Evolutionary conservation across 2,329 filamentous ascomycete species (phyloP).

Genomic region (Endothia cerciana): DNA sequence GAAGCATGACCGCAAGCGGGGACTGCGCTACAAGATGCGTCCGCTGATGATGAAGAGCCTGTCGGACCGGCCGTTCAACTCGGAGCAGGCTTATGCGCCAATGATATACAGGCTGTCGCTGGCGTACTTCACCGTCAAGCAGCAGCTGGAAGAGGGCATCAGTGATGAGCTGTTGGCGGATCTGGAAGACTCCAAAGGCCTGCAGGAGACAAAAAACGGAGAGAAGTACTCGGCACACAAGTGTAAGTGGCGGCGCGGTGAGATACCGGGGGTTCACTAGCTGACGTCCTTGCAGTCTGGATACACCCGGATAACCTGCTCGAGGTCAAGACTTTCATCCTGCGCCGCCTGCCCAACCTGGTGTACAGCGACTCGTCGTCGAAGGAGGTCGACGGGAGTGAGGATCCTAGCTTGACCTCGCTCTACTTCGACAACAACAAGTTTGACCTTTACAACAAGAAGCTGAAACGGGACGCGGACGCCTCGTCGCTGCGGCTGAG

Average conservation of each 20-base stretch:
- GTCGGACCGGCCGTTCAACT: slow-evolving; percentile 90
- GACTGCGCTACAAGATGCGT: slow-evolving; percentile 82
- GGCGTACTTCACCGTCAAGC: slow-evolving; percentile 93
- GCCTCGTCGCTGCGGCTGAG: slow-evolving; percentile 83
- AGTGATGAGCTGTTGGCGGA: slow-evolving; percentile 28
- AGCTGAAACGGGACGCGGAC: slow-evolving; percentile 75
- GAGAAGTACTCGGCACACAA: slow-evolving; percentile 86
- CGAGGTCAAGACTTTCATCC: slow-evolving; percentile 94
- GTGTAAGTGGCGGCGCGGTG: slow-evolving; percentile 58
- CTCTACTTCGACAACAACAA: slow-evolving; percentile 91
- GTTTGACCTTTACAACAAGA: slow-evolving; percentile 85
- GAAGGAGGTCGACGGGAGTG: slow-evolving; percentile 77
- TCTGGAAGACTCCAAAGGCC: slow-evolving; percentile 20
- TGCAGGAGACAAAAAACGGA: slow-evolving; percentile 58
- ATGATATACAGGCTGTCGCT: slow-evolving; percentile 88
- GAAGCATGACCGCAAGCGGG: slow-evolving; percentile 96
- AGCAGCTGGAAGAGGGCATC: slow-evolving; percentile 70
- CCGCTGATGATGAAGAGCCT: slow-evolving; percentile 91
- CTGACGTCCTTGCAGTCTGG: slow-evolving; percentile 68
- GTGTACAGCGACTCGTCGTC: slow-evolving; percentile 89
- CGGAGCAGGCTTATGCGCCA: slow-evolving; percentile 84
- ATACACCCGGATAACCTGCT: slow-evolving; percentile 93
- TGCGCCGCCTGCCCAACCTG: slow-evolving; percentile 86
- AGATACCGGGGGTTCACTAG: background rate
- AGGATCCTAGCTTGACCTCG: slow-evolving; percentile 91